Conservation (phyloP, 179 eudicot species). For the Spergularia azorica region DNA sequence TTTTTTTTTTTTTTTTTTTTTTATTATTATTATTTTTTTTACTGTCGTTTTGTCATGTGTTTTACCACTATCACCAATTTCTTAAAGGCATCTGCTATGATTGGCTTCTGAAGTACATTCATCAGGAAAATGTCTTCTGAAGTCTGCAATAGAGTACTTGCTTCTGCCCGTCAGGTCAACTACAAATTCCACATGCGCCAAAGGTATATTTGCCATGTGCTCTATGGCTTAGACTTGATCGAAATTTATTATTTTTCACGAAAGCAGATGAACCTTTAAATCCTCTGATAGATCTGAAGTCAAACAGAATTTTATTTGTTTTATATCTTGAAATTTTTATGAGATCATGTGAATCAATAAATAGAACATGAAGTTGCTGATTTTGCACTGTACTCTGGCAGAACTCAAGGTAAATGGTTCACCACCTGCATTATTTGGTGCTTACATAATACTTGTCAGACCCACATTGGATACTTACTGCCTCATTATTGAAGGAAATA, state of each 20-base stretch:
- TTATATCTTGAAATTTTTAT: constrained; percentile 8
- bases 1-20: too few species aligned
- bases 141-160: constrained; percentile 13
- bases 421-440: constrained; percentile 8
- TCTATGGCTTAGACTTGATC: constrained; percentile 21
- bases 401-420: neutral
- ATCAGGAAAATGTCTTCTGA: constrained; percentile 8
- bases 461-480: constrained; percentile 17
- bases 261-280: constrained; percentile 11
- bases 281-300: constrained; percentile 25
- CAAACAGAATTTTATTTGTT: constrained; percentile 27
- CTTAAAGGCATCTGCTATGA: neutral
- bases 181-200: constrained; percentile 17
- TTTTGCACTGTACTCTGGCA: constrained; percentile 14
- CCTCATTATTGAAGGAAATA: too few species aligned
- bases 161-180: constrained; percentile 10
- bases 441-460: constrained; percentile 16
- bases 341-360: constrained; percentile 27
- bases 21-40: too few species aligned
- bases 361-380: constrained; percentile 27
- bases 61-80: neutral
- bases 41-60: neutral
- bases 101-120: constrained; percentile 11
- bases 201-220: constrained; percentile 28
- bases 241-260: constrained; percentile 20